Evolutionary conservation across 2,329 filamentous ascomycete species (phyloP).

Genomic region (Dactylellina parvicollis): DNA sequence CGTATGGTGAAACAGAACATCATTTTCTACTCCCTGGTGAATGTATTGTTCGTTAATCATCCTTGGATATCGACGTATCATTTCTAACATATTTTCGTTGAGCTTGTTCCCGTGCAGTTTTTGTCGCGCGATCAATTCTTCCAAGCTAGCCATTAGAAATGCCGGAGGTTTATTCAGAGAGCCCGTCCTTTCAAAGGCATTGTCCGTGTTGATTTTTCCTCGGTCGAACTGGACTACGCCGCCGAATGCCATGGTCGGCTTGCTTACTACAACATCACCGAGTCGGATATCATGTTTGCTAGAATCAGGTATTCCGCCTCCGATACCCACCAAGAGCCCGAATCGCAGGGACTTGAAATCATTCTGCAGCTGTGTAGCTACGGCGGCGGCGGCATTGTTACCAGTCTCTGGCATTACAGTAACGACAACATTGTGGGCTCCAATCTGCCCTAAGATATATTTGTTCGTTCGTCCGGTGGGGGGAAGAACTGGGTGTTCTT

Average conservation of each 20-base stretch:
- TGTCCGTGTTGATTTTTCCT: slow-evolving; percentile 13
- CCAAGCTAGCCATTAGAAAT: slow-evolving; percentile 16
- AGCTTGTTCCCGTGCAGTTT: slow-evolving; percentile 2
- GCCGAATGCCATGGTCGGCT: slow-evolving; percentile 16
- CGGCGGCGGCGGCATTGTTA: slow-evolving; percentile 15
- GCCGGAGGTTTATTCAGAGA: slow-evolving; percentile 25
- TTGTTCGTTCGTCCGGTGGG: background rate
- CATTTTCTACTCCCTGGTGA: slow-evolving; percentile 26
- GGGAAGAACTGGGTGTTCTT: background rate
- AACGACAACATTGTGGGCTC: slow-evolving; percentile 25
- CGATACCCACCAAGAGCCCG: slow-evolving; percentile 58
- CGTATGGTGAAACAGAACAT: slow-evolving; percentile 11
- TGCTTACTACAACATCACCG: slow-evolving; percentile 50
- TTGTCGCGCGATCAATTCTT: slow-evolving; percentile 16
- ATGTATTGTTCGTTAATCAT: slow-evolving; percentile 18
- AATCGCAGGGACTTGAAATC: slow-evolving; percentile 34
- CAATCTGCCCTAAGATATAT: slow-evolving; percentile 28
- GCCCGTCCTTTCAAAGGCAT: slow-evolving; percentile 30
- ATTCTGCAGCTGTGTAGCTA: slow-evolving; percentile 21
- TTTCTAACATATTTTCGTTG: slow-evolving; percentile 2
- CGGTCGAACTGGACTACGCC: slow-evolving; percentile 34
- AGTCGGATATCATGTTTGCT: slow-evolving; percentile 57
- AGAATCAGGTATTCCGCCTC: slow-evolving; percentile 56
- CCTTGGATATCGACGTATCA: background rate
- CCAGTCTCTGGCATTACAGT: slow-evolving; percentile 26